A percentile compares a stretch with the other conserved stretches of the same genome.
Evolutionary conservation across 768 basidiomycete genomes (phyloP).

Genomic region (Podaxis carcinomalis): DNA sequence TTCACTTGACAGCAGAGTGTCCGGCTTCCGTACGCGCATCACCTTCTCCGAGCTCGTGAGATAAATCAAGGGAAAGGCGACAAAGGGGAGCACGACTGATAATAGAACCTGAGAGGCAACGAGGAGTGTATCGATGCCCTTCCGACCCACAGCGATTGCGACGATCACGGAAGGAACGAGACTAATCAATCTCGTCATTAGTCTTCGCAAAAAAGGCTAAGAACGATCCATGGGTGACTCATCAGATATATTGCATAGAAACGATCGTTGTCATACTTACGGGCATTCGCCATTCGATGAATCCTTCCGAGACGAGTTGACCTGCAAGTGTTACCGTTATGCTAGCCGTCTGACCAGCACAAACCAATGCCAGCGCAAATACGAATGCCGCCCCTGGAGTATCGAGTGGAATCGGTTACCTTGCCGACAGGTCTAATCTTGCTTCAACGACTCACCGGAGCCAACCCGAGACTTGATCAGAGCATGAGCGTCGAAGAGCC

Average conservation of each 20-base stretch:
- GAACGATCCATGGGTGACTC: neutral
- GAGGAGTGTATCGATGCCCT: constrained; percentile 64
- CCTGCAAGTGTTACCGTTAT: constrained; percentile 78
- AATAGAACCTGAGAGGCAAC: constrained; percentile 75
- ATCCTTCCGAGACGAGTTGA: constrained; percentile 78
- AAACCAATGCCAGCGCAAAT: constrained; percentile 74
- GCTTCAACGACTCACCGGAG: constrained; percentile 34
- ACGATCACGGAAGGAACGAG: constrained; percentile 68
- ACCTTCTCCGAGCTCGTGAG: constrained; percentile 57
- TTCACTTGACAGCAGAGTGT: neutral
- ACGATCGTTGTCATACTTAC: constrained; percentile 18
- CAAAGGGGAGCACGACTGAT: constrained; percentile 70
- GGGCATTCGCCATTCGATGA: constrained; percentile 72
- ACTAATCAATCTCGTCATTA: constrained; percentile 66
- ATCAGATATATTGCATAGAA: neutral
- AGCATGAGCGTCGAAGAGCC: constrained; percentile 69
- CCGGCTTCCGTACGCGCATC: constrained; percentile 50
- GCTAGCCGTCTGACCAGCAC: constrained; percentile 73
- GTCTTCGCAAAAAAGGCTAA: constrained; percentile 57
- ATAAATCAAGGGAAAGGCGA: constrained; percentile 68
- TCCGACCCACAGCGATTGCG: constrained; percentile 59
- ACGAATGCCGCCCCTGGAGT: constrained; percentile 55
- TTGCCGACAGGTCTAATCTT: neutral
- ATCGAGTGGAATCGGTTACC: neutral
- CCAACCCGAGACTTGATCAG: constrained; percentile 57